Base-by-base conservation (phyloP, 2,329 filamentous ascomycete genomes). In the Alternaria solani region DNA sequence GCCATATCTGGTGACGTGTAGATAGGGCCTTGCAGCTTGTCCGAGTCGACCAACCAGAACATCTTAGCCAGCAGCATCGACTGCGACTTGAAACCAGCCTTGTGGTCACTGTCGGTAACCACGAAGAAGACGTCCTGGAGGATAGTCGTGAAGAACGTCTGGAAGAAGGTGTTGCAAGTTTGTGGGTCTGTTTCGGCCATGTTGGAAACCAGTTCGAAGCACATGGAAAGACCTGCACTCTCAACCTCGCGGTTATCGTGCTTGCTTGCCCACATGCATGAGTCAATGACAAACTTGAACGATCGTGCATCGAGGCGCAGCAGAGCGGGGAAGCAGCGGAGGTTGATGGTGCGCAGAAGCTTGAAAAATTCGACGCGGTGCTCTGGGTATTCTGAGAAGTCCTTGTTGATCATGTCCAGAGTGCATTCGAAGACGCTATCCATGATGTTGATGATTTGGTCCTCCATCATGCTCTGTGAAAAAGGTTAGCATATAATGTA, bases 321-420 rank as follows among this genome's bases (percentile, higher is more conserved):
- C 23, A 99, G 86, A 1, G 95, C 91, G 48, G 93, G 93, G 89
- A 99, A 99, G 81, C 95, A 99, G 79, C 96, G 93, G 48, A 98
- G 83, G 80, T 99, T 99, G 82, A 99, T 98, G 14, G 94, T 92
- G 69, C 96, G 88, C 38, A 99, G 86, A 25, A 99, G 87, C 80
- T 97, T 97, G 87, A 99, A 99, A 81, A 99, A 99, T 79, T 98
- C 94, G n/a, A 99, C 95, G 59, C 96, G 91, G 78, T 99, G 95
- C 79, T 99, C 95, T 0, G 95, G 95, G 79, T 96, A 99, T 77
- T 99, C 95, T 47, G 96, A 97, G 81, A 99, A 99, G 80, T 99
- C 95, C 83, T 99, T 99, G 87, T 98, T 99, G 83, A 99, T 99
- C 95, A 99, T 99, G 74, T 97, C 93, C 57, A 99, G 85, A 3